phyloP scores from a whole-genome alignment of 352 stramenopile species.

The Phytophthora citricola region DNA sequence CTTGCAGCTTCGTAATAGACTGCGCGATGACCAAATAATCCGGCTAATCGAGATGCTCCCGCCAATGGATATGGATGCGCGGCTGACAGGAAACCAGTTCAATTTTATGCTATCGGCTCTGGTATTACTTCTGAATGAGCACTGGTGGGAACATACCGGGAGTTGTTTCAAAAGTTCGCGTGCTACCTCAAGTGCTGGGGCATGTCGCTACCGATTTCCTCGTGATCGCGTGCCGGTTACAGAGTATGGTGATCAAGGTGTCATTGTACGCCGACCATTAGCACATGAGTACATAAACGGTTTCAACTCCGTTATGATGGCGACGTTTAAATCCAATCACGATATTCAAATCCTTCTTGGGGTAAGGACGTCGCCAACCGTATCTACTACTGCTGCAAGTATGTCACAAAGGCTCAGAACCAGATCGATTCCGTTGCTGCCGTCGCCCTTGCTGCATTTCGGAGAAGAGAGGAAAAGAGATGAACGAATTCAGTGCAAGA shows the following conservation, averaged over 20 bases:
- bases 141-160: too few relatives aligned
- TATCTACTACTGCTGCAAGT: slow-evolving; percentile 6
- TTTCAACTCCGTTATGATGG: not conserved
- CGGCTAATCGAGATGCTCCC: not conserved
- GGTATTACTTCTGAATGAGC: too few relatives aligned
- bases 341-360: too few relatives aligned
- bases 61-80: not conserved
- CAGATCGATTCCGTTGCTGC: not conserved
- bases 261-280: too few relatives aligned
- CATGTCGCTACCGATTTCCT: too few relatives aligned
- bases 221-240: too few relatives aligned
- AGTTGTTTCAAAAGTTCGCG: too few relatives aligned
- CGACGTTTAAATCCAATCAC: not conserved
- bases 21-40: not conserved
- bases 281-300: slow-evolving; percentile 8
- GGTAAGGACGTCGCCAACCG: not conserved
- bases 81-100: not conserved
- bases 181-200: too few relatives aligned
- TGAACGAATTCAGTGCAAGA: not conserved
- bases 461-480: not conserved
- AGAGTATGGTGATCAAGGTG: too few relatives aligned
- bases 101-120: too few relatives aligned
- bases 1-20: too few relatives aligned
- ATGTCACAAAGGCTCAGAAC: slow-evolving; percentile 3
- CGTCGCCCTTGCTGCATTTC: not conserved